Evolutionary conservation across 495 filamentous ascomycete genomes (phyloP), one percentile per base, ranked within the genome.

Genomic region (Terfezia boudieri): DNA sequence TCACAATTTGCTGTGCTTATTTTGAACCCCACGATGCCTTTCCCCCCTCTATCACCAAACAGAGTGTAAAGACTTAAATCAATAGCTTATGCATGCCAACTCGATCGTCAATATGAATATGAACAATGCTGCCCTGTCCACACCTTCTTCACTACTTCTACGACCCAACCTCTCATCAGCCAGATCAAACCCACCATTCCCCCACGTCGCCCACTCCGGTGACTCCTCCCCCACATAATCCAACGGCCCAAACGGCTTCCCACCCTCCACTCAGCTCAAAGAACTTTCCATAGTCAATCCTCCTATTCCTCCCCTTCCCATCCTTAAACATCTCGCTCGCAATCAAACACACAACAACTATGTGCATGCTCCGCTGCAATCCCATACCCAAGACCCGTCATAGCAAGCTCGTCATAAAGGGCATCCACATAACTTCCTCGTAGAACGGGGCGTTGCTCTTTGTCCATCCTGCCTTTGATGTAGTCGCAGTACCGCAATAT

Each of bases 381-480:
- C 0, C 89, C 89, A 57, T 96, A 95, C 2, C 72, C 70, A 46
- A 94, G 65, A 0, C 84, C 84, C 11, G 85, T 70, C 52, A 72
- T 73, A 20, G 67, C 65, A 14, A 95, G 70, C 55, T 80, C 82
- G 11, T 67, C 64, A 49, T 83, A 75, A 1, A 96, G 74, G 10
- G 77, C 78, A 9, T 74, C 68, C 7, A 92, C 88, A 63, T 69
- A 12, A 96, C 81, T 66, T 96, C 89, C 59, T 80, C 77, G 66
- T 93, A 94, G 68, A 93, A 96, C 0, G 89, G 89, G 17, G 95
- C 89, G 61, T 96, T 95, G 60, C 84, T 75, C 89, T 95, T 95
- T 0, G 81, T 92, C 49, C 95, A 69, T 0, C 89, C 89, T 1
- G 84, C 88, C 52, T 77, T 80, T 6, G 78, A 77, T 12, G 80